Conservation (phyloP, 371 early-diverging fungal genomes). For the Zopfochytrium polystomum region DNA sequence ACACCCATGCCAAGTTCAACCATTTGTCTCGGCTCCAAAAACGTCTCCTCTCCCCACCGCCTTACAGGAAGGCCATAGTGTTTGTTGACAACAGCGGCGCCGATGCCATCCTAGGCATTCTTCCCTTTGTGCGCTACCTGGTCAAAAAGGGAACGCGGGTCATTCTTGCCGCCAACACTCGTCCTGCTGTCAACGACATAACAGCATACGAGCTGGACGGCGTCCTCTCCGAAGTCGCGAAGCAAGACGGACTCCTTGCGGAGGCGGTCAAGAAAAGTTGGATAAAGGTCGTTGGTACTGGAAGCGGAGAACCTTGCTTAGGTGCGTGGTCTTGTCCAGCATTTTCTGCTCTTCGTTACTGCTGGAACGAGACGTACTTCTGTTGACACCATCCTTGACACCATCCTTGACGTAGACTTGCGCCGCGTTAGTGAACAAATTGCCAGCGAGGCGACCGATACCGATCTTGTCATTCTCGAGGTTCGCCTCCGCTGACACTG, state of each 20-base stretch:
- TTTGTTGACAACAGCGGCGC: constrained; percentile 75
- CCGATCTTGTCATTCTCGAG: constrained; percentile 69
- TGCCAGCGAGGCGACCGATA: constrained; percentile 40
- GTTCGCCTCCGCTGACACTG: constrained; percentile 12
- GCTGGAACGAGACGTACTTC: not conserved
- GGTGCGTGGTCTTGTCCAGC: constrained; percentile 9
- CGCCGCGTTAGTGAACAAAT: constrained; percentile 56
- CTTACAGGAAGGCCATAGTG: constrained; percentile 55
- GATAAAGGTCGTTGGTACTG: constrained; percentile 58
- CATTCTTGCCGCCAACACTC: constrained; percentile 66
- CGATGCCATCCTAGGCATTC: constrained; percentile 62
- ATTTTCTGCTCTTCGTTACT: not conserved
- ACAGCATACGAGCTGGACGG: constrained; percentile 55
- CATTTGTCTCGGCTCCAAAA: constrained; percentile 36
- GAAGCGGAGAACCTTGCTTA: constrained; percentile 64
- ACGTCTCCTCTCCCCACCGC: constrained; percentile 21
- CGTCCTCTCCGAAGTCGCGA: constrained; percentile 39
- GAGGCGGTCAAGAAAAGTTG: constrained; percentile 22
- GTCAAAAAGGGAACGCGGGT: constrained; percentile 48
- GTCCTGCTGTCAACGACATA: constrained; percentile 70
- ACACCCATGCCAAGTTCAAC: constrained; percentile 43
- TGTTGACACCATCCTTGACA: not conserved
- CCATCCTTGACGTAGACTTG: constrained; percentile 42
- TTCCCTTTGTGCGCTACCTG: constrained; percentile 64
- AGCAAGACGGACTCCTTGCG: constrained; percentile 41